Evolutionary conservation across 2,329 filamentous ascomycete genomes (phyloP), one percentile per base, ranked within the genome.

Genomic region (Nannizziopsis barbatae): DNA sequence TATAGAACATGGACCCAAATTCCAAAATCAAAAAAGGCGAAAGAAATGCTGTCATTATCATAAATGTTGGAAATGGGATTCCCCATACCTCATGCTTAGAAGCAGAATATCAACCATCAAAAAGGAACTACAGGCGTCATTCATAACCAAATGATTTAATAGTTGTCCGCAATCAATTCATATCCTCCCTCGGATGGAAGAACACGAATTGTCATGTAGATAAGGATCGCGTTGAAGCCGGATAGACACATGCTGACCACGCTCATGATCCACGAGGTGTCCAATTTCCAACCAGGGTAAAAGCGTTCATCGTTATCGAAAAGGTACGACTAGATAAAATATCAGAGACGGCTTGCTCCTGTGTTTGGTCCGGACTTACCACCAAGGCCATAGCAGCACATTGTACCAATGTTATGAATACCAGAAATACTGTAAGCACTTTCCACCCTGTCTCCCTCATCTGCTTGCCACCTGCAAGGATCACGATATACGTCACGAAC

Each of bases 221-320:
- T 71, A 10, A 76, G 79, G 11, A 72, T 60, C 0, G 71, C 72
- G 49, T 76, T 73, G 12, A 79, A 52, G 31, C 76, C 55, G 51
- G 76, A 66, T 2, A 79, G 61, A 47, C 66, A 70, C 76, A 77
- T 81, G 56, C 75, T 79, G 20, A 76, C 69, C 18, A 76, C 81
- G 62, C 78, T 80, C 47, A 94, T 75, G 30, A 83, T 76, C 79
- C 85, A 95, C 1, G 84, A 86, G 47, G 76, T 78, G 59, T 86
- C 88, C 47, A 95, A 75, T 51, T 75, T 73, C 85, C 87, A 95
- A 51, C 87, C 88, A 14, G 83, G 75, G 59, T 82, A 80, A 63
- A 95, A 95, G 57, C 86, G 81, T 42, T 84, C 78, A 63, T 95
- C 85, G 60, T 90, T 75, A 56, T 94, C 83, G 64, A 80, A 89